Evolutionary conservation across 2,329 filamentous ascomycete genomes (phyloP).

Genomic region (Plectosphaerella cucumerina): DNA sequence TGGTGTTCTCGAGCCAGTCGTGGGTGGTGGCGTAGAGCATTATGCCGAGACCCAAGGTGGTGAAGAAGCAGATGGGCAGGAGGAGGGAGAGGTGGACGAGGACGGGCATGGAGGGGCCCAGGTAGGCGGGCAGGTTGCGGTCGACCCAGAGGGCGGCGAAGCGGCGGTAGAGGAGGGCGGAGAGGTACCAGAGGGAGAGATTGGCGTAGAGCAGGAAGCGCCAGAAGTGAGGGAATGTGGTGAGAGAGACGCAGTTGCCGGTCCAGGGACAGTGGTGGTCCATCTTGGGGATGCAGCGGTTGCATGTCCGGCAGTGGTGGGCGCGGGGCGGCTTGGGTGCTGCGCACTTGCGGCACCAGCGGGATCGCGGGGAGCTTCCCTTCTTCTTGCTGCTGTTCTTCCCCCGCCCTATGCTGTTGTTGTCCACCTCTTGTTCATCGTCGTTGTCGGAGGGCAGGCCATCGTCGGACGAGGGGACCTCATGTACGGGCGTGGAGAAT

Average conservation of each 20-base stretch:
- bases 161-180: slow-evolving; percentile 56
- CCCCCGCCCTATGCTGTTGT: slow-evolving; percentile 7
- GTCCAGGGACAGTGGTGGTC: slow-evolving; percentile 89
- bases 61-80: slow-evolving; percentile 51
- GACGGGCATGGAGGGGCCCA: slow-evolving; percentile 60
- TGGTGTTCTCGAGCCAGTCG: slow-evolving; percentile 64
- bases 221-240: slow-evolving; percentile 77
- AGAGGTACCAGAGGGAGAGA: slow-evolving; percentile 57
- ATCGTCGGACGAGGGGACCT: slow-evolving; percentile 22
- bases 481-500: slow-evolving; percentile 33
- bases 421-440: slow-evolving; percentile 18
- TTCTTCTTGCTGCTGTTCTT: not conserved
- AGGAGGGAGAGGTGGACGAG: slow-evolving; percentile 60
- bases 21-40: slow-evolving; percentile 60
- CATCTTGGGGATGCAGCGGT: slow-evolving; percentile 74
- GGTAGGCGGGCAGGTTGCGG: slow-evolving; percentile 67
- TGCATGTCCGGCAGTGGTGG: slow-evolving; percentile 77
- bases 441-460: slow-evolving; percentile 1
- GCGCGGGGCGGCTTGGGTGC: slow-evolving; percentile 71
- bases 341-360: slow-evolving; percentile 75
- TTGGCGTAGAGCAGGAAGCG: slow-evolving; percentile 73
- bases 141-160: slow-evolving; percentile 57
- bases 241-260: slow-evolving; percentile 75
- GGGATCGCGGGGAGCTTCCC: slow-evolving; percentile 6
- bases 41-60: slow-evolving; percentile 58